Percentiles rank a stretch among this genome's conserved stretches.
phyloP scores from a whole-genome alignment of 768 basidiomycete genomes.

The Lentinula sp. region DNA sequence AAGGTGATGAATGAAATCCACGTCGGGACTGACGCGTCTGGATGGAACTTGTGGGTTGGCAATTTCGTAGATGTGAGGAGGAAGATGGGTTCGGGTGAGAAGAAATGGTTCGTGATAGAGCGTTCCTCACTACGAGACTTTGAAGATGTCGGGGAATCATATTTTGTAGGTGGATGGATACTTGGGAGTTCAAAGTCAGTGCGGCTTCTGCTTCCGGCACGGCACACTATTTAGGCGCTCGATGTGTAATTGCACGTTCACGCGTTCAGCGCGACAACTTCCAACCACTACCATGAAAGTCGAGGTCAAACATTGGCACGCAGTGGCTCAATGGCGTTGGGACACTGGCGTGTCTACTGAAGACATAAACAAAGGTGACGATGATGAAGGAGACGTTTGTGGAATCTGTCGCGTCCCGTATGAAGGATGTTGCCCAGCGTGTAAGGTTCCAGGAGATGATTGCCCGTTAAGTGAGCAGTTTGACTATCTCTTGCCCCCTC shows the following conservation, averaged over 20 bases:
- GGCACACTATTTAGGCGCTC: neutral
- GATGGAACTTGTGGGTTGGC: neutral
- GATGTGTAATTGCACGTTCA: neutral
- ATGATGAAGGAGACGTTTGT: slow-evolving; percentile 58
- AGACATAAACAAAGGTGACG: slow-evolving; percentile 31
- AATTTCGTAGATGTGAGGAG: too few relatives aligned
- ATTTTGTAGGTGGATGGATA: neutral
- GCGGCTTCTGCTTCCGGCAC: neutral
- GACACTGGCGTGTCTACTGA: slow-evolving; percentile 42
- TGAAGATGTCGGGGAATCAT: slow-evolving; percentile 48
- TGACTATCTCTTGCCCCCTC: neutral
- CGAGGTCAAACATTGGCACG: slow-evolving; percentile 78
- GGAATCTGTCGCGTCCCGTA: slow-evolving; percentile 90
- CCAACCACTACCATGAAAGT: slow-evolving; percentile 56
- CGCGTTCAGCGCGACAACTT: neutral
- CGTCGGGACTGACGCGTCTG: neutral
- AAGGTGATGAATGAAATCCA: slow-evolving; percentile 64
- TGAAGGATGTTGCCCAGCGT: slow-evolving; percentile 93
- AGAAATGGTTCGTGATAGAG: slow-evolving; percentile 14
- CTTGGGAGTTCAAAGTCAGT: too few relatives aligned
- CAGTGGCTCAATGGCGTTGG: slow-evolving; percentile 89
- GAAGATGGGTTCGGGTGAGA: slow-evolving; percentile 1
- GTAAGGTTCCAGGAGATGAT: slow-evolving; percentile 95
- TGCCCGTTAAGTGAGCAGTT: slow-evolving; percentile 75
- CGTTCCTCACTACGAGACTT: slow-evolving; percentile 23